These are phyloP conservation scores for Phytopythium kandeliae DNA, from an alignment of 352 stramenopile species.

Conservation along the genomic window DNA sequence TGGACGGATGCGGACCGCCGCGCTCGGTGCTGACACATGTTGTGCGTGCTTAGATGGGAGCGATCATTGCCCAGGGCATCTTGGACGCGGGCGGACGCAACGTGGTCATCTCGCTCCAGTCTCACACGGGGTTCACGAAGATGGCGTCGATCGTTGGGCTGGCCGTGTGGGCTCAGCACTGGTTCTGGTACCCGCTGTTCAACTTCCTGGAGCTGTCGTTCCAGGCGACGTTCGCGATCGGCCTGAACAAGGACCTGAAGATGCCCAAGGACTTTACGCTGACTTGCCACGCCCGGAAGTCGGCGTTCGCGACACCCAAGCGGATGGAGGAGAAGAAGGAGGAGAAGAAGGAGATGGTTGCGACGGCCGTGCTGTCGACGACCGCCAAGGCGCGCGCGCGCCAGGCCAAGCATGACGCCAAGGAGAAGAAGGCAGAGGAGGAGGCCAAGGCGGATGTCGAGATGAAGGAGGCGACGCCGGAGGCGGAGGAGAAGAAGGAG, in stretches of 20 bases:
- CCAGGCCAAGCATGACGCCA: slow-evolving; percentile 89
- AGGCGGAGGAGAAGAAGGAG: slow-evolving; percentile 51
- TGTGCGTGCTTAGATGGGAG: slow-evolving; percentile 81
- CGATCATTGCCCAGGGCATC: slow-evolving; percentile 96
- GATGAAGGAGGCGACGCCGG: slow-evolving; percentile 32
- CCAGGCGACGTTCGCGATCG: slow-evolving; percentile 95
- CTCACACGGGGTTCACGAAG: slow-evolving; percentile 96
- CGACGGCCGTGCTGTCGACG: slow-evolving; percentile 96
- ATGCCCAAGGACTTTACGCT: slow-evolving; percentile 95
- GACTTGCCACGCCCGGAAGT: slow-evolving; percentile 93
- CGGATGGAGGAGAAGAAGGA: slow-evolving; percentile 98
- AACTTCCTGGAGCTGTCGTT: slow-evolving; percentile 97
- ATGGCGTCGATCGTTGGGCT: slow-evolving; percentile 95
- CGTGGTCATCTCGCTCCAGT: slow-evolving; percentile 94
- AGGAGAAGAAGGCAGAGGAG: slow-evolving; percentile 67
- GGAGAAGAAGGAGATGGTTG: slow-evolving; percentile 98
- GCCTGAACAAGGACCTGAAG: slow-evolving; percentile 97
- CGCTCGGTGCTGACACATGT: background rate
- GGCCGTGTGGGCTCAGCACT: slow-evolving; percentile 97
- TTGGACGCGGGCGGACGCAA: slow-evolving; percentile 98
- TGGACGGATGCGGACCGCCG: too few relatives aligned
- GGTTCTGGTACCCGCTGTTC: slow-evolving; percentile 99
- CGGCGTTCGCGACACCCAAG: slow-evolving; percentile 97
- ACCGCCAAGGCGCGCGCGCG: slow-evolving; percentile 95
- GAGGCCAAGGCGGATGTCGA: slow-evolving; percentile 48